A percentile compares a stretch with the other conserved stretches of the same genome.
Evolutionary conservation across 2,329 filamentous ascomycete genomes (phyloP).

Genomic region (Cryphonectria naterciae): DNA sequence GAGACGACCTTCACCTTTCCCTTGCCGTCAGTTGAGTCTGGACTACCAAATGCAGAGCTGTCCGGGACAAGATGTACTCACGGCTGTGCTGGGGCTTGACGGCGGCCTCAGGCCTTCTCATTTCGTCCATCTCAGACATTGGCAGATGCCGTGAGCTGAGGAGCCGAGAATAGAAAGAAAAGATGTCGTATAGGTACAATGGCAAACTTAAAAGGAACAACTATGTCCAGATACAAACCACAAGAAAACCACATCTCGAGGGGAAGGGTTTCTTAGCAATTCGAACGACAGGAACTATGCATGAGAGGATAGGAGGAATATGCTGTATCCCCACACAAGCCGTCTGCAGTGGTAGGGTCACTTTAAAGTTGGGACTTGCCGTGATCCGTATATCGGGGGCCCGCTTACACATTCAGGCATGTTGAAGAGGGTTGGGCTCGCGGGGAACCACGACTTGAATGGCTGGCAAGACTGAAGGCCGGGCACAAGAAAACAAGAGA

Average conservation of each 20-base stretch:
- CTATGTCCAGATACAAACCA: not conserved
- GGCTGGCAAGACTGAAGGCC: constrained; percentile 1
- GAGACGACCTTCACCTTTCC: constrained; percentile 18
- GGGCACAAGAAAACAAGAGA: constrained; percentile 15
- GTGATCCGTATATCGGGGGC: constrained; percentile 6
- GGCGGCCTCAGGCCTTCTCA: not conserved
- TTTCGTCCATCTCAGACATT: constrained; percentile 12
- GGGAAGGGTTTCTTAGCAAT: not conserved
- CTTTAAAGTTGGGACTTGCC: not conserved
- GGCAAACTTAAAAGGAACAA: not conserved
- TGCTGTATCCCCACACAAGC: not conserved
- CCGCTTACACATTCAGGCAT: constrained; percentile 2
- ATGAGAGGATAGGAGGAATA: not conserved
- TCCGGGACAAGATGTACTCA: constrained; percentile 9
- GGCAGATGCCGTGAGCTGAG: not conserved
- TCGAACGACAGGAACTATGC: not conserved
- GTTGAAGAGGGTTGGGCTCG: constrained; percentile 8
- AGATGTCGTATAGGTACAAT: not conserved
- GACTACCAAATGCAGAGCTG: not conserved
- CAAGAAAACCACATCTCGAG: not conserved
- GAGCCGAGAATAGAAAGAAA: not conserved
- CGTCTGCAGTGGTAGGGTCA: not conserved
- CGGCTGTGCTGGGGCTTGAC: constrained; percentile 14
- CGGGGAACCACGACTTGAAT: not conserved
- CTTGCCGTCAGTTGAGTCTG: not conserved